These are phyloP conservation scores for Lasiodiplodia citricola DNA, from an alignment of 2,329 filamentous ascomycete genomes.

Conservation along the genomic window DNA sequence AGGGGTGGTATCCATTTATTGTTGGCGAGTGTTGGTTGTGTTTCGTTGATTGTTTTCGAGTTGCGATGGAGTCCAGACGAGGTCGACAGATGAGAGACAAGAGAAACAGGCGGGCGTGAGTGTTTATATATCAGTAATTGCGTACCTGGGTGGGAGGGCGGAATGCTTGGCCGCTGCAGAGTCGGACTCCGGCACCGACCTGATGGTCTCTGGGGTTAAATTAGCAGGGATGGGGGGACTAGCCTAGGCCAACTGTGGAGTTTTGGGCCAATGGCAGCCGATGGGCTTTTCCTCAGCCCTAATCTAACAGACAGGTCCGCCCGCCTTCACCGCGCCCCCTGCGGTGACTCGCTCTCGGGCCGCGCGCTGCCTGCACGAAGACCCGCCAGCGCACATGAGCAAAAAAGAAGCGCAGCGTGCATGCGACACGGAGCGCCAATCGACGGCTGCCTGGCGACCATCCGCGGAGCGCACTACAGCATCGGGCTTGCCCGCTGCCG, in stretches of 20 bases:
- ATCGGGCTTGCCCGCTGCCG: neutral
- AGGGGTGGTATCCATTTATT: neutral
- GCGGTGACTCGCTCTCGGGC: conserved; percentile 18
- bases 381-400: conserved; percentile 19
- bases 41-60: neutral
- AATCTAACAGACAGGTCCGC: neutral
- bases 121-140: neutral
- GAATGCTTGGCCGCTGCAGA: conserved; percentile 19
- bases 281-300: conserved; percentile 4
- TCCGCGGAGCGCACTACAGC: neutral
- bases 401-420: neutral
- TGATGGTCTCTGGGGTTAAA: conserved; percentile 18
- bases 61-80: neutral
- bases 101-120: neutral
- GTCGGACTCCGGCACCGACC: neutral
- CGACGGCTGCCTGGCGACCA: conserved; percentile 12
- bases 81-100: neutral
- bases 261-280: neutral
- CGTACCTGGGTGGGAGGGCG: neutral
- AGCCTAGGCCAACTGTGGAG: too few species aligned
- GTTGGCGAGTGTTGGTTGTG: too few species aligned
- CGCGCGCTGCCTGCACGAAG: conserved; percentile 3
- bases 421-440: conserved; percentile 9
- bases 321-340: conserved; percentile 6
- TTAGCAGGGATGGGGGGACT: neutral